These are phyloP conservation scores for Backusella parvicylindrica DNA, from an alignment of 192 early-diverging fungal genomes.

Conservation along the genomic window DNA sequence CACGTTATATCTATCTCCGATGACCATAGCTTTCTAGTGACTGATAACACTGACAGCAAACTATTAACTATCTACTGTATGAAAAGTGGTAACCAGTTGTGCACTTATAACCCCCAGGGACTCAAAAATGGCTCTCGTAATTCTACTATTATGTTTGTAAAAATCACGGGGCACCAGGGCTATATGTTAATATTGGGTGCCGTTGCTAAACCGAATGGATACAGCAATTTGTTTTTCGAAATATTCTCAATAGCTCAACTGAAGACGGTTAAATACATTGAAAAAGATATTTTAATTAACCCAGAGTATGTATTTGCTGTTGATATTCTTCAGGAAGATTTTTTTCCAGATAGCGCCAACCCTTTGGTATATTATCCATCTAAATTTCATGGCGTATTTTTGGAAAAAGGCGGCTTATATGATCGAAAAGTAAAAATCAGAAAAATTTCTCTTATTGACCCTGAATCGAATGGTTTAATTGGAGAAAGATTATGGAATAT, in stretches of 20 bases:
- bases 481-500: no score
- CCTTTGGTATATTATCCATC: no score
- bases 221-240: not conserved
- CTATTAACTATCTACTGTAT: not conserved
- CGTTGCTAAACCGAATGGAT: not conserved
- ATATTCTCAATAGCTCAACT: not conserved
- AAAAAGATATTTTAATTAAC: no score
- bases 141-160: not conserved
- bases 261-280: no score
- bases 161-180: not conserved
- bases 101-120: not conserved
- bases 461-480: no score
- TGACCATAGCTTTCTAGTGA: not conserved
- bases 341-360: no score
- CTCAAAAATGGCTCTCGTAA: not conserved
- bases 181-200: not conserved
- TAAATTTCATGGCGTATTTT: no score
- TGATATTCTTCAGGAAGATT: no score
- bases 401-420: no score
- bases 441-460: no score
- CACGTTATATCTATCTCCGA: not conserved
- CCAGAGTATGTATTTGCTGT: no score
- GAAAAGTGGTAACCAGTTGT: not conserved
- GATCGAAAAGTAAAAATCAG: not conserved
- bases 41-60: rapidly evolving